Conservation (phyloP, 176 grass and related monocot genomes). For the Musa schizocarpa region DNA sequence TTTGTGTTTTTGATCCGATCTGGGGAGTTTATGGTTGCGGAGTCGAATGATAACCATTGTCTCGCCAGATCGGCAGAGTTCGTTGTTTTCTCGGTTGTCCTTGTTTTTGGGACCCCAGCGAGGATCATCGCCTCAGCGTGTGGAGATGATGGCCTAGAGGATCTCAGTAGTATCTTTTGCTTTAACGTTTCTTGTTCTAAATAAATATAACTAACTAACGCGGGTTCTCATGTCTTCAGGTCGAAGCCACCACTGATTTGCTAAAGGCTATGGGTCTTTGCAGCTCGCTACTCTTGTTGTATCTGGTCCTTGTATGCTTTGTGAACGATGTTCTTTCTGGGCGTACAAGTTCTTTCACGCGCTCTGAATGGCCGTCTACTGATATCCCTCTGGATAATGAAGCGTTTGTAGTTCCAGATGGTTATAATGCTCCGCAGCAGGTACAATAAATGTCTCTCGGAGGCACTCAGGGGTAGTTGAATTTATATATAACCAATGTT, state of each 20-base stretch:
- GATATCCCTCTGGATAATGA: conserved; percentile 79
- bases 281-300: conserved; percentile 15
- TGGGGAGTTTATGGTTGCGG: too few relatives aligned
- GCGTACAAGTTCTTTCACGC: conserved; percentile 63
- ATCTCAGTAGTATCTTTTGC: too few relatives aligned
- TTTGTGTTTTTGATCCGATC: too few relatives aligned
- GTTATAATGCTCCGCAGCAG: conserved; percentile 85
- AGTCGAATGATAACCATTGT: too few relatives aligned
- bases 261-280: conserved; percentile 28
- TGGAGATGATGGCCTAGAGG: too few relatives aligned
- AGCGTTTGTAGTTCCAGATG: conserved; percentile 59
- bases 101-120: too few relatives aligned
- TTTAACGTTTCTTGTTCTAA: too few relatives aligned
- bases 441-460: conserved; percentile 19
- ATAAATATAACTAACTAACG: too few relatives aligned
- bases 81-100: too few relatives aligned
- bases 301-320: conserved; percentile 34
- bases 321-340: conserved; percentile 32
- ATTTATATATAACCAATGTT: too few relatives aligned
- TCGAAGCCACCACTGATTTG: not conserved
- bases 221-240: conserved; percentile 11
- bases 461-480: not conserved
- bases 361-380: conserved; percentile 54
- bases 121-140: too few relatives aligned
- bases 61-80: too few relatives aligned